Evolutionary conservation across 352 stramenopile species (phyloP).

Genomic region (Phytophthora melonis): DNA sequence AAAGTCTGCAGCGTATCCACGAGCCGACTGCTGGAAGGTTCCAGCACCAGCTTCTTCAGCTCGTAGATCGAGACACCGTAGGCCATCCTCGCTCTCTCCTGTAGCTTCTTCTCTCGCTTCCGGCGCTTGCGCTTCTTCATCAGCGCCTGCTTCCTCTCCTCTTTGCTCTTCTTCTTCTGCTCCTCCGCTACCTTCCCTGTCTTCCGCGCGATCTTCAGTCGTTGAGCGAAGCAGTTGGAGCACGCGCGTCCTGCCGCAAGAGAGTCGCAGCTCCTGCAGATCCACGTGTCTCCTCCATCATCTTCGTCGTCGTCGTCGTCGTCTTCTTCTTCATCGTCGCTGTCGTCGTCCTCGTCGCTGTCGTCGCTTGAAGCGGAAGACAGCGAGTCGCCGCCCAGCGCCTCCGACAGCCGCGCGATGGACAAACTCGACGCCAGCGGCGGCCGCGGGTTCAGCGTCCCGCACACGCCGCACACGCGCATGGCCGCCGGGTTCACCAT

Average conservation of each 20-base stretch:
- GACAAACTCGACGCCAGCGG: slow-evolving; percentile 33
- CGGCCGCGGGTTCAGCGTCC: slow-evolving; percentile 73
- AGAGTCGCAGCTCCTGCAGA: slow-evolving; percentile 43
- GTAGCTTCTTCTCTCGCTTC: slow-evolving; percentile 48
- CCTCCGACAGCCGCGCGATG: slow-evolving; percentile 44
- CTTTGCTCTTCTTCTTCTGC: slow-evolving; percentile 35
- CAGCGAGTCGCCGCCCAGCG: slow-evolving; percentile 38
- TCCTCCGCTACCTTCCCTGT: slow-evolving; percentile 29
- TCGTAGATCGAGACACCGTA: slow-evolving; percentile 79
- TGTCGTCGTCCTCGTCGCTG: slow-evolving; percentile 26
- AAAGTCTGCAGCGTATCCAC: slow-evolving; percentile 77
- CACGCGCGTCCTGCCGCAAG: slow-evolving; percentile 40
- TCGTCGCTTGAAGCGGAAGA: slow-evolving; percentile 40
- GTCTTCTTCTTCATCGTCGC: slow-evolving; percentile 39
- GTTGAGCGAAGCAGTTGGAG: slow-evolving; percentile 47
- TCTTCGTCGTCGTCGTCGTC: slow-evolving; percentile 31
- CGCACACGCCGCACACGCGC: slow-evolving; percentile 65
- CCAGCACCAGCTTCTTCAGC: slow-evolving; percentile 59
- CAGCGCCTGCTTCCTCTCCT: slow-evolving; percentile 41
- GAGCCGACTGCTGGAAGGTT: slow-evolving; percentile 59
- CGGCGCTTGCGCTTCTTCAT: slow-evolving; percentile 41
- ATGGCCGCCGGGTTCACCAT: slow-evolving; percentile 67
- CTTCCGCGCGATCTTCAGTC: slow-evolving; percentile 31
- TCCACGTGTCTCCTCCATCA: slow-evolving; percentile 33
- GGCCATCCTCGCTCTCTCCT: slow-evolving; percentile 55